Evolutionary conservation across 257 asterid species (phyloP).

Genomic region (Agastache rugosa): DNA sequence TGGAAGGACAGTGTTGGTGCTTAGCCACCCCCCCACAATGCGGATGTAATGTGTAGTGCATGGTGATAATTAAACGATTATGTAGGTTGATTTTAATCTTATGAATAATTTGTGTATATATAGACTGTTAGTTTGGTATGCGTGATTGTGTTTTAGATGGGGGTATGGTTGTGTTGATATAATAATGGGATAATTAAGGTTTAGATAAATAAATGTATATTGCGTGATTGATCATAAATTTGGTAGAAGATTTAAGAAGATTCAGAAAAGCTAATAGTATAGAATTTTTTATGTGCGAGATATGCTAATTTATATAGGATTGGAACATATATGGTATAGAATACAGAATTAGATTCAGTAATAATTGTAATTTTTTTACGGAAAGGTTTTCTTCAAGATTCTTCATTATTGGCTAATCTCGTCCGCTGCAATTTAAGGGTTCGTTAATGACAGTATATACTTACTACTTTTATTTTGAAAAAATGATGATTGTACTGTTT

Average conservation of each 20-base stretch:
- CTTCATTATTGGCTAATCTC: not conserved
- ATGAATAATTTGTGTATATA: constrained; percentile 18
- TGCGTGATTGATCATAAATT: not conserved
- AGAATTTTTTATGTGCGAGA: not conserved
- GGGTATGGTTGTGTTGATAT: not conserved
- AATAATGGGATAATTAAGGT: not conserved
- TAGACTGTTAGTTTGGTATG: not conserved
- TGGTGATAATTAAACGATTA: constrained; percentile 3
- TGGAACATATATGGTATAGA: not conserved
- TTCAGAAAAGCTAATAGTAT: not conserved
- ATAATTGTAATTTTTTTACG: not conserved
- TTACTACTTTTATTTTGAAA: too few species aligned
- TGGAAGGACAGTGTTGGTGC: constrained; percentile 8
- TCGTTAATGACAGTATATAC: too few species aligned
- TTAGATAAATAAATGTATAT: not conserved
- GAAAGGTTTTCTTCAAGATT: not conserved
- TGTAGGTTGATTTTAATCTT: constrained; percentile 13
- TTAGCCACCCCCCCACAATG: not conserved
- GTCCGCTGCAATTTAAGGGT: not conserved
- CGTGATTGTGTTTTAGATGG: not conserved
- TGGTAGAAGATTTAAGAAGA: not conserved
- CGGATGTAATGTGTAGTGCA: constrained; percentile 35
- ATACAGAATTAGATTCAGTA: constrained; percentile 7
- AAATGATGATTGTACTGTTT: too few species aligned
- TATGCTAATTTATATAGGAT: not conserved